Base-by-base conservation (phyloP, 2,329 filamentous ascomycete species). In the Rhynchosporium graminicola region DNA sequence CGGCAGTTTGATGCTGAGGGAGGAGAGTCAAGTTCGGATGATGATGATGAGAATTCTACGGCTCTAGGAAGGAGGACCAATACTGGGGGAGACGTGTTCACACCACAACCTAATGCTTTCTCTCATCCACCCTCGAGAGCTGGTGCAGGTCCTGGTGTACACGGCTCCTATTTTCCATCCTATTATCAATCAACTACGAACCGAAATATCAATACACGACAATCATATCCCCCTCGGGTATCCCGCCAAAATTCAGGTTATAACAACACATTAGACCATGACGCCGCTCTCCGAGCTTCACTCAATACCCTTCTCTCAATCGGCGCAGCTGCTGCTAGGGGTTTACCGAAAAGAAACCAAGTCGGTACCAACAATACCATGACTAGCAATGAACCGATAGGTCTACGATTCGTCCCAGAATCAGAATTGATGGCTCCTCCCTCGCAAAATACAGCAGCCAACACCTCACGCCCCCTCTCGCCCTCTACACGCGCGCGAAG, bases 251-350 rank as follows among this genome's bases (percentile, higher is more conserved):
- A 68, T 6, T 61, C 64, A 38, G 83, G 83, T 9, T 85, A 83
- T 73, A 89, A 87, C 3, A 86, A 91, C 70, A 91, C 92, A 69
- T 88, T 91, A 54, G 92, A 98, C 70, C 93, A 98, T 70, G 95
- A 99, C 71, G 95, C 92, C 36, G 95, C 92, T 1, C 82, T 99
- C 10, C 88, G 95, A 40, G 92, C 95, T 26, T 97, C 92, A 55
- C 82, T 99, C n/a, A 97, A 92, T 0, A 98, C 95, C 0, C 83
- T 99, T 12, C 84, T 99, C 12, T 97, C 94, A n/a, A 96, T 92
- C 71, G 94, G 92, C 0, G 92, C 93, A 3, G 95, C 94, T 0
- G 95, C 94, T 0, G 95, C 94, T 1, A 85, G 95, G 48, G 89
- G 90, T 3, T 80, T 95, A 15, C 86, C 89, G 0, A 97, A 95